Evolutionary conservation across 208 protist genomes (phyloP).

Genomic region (Leptomonas seymouri): DNA sequence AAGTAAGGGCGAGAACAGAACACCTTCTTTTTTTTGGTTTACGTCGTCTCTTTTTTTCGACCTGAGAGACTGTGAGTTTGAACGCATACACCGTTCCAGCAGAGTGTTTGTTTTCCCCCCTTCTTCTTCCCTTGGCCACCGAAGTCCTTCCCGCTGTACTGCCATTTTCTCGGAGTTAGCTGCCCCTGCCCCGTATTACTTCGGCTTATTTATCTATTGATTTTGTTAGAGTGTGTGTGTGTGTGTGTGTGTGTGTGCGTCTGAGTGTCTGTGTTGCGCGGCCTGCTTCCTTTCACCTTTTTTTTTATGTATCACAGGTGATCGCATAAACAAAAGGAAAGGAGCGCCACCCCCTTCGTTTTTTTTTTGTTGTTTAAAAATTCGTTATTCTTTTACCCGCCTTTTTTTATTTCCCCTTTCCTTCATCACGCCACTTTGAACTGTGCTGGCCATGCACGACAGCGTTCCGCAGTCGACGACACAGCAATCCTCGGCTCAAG

Average conservation of each 20-base stretch:
- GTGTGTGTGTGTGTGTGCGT: too few species aligned
- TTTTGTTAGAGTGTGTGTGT: background rate
- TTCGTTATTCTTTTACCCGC: too few species aligned
- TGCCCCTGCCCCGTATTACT: too few species aligned
- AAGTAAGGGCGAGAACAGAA: too few species aligned
- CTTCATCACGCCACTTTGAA: background rate
- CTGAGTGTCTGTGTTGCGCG: too few species aligned
- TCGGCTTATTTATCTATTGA: background rate
- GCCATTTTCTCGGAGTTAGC: too few species aligned
- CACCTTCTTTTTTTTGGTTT: too few species aligned
- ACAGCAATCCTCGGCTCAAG: background rate
- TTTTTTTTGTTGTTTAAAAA: too few species aligned
- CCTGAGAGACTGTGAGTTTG: background rate
- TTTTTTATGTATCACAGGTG: conserved; percentile 10
- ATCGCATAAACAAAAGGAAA: background rate
- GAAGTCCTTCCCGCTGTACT: too few species aligned
- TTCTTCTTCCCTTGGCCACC: too few species aligned
- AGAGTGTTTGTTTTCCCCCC: conserved; percentile 5
- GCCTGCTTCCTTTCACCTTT: conserved; percentile 9
- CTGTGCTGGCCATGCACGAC: background rate
- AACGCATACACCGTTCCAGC: background rate
- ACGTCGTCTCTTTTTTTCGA: background rate
- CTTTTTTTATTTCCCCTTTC: conserved; percentile 20
- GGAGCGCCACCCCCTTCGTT: background rate
- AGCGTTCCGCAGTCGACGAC: background rate